A percentile compares a stretch with the other conserved stretches of the same genome.
Evolutionary conservation across 805 yeast species (phyloP).

Genomic region (Sugiyamaella lignohabitans): DNA sequence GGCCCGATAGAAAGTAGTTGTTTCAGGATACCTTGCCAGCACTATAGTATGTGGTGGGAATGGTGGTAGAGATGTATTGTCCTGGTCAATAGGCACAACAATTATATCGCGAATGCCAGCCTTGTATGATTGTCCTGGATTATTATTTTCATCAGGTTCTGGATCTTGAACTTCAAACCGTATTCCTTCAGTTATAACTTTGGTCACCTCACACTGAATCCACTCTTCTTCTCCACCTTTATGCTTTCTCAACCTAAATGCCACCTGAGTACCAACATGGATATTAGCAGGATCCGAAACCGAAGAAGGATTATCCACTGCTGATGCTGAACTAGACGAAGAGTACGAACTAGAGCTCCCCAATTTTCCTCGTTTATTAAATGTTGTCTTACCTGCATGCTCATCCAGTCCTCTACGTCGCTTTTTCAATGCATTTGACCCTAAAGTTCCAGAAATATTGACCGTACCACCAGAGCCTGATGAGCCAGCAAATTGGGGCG

Average conservation of each 20-base stretch:
- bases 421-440: constrained; percentile 11
- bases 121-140: constrained; percentile 78
- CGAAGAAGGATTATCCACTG: neutral
- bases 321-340: neutral
- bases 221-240: constrained; percentile 78
- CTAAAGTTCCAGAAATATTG: neutral
- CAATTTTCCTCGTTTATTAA: constrained; percentile 8
- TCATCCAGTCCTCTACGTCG: constrained; percentile 11
- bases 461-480: neutral
- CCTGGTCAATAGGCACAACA: constrained; percentile 45
- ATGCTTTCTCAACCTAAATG: constrained; percentile 59
- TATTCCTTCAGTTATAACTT: constrained; percentile 65
- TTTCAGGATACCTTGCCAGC: constrained; percentile 91
- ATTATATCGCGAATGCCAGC: constrained; percentile 79
- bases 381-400: constrained; percentile 1
- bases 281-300: constrained; percentile 28
- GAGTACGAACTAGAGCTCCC: neutral
- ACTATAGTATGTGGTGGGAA: constrained; percentile 78
- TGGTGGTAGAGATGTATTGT: constrained; percentile 30
- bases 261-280: constrained; percentile 72
- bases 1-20: constrained; percentile 95
- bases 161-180: constrained; percentile 93
- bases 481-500: neutral
- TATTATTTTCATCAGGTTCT: constrained; percentile 90
- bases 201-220: constrained; percentile 90